Evolutionary conservation across 2,329 filamentous ascomycete genomes (phyloP).

Genomic region (Stagonosporopsis chrysanthemi): DNA sequence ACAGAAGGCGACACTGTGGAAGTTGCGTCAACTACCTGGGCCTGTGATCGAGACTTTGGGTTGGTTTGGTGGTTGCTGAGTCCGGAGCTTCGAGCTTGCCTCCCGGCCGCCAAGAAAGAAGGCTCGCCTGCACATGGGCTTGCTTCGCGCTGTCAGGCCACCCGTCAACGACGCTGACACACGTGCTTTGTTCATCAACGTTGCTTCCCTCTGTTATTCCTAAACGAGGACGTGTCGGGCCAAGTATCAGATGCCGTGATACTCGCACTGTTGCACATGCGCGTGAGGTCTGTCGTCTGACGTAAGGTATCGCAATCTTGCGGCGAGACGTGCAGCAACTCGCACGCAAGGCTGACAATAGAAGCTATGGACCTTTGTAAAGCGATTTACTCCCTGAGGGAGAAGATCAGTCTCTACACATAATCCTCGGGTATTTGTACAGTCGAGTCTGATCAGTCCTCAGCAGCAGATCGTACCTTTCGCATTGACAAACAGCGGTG

Average conservation of each 20-base stretch:
- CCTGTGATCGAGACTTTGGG: not conserved
- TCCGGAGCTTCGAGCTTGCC: constrained; percentile 3
- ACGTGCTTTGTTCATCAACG: not conserved
- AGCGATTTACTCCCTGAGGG: not conserved
- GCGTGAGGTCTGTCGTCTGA: not conserved
- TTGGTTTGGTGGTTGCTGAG: constrained; percentile 1
- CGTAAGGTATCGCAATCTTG: not conserved
- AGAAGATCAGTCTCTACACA: no score
- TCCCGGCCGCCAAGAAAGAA: not conserved
- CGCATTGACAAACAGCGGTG: not conserved
- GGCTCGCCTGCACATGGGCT: not conserved
- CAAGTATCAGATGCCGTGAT: no score
- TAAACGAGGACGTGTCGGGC: not conserved
- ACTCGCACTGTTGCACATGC: not conserved
- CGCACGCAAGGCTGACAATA: no score
- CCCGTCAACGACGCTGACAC: constrained; percentile 1
- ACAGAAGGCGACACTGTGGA: not conserved
- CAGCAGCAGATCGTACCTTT: not conserved
- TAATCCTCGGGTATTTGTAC: not conserved
- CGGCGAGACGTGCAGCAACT: no score
- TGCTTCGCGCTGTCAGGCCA: constrained; percentile 1
- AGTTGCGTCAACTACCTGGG: no score
- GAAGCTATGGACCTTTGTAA: no score
- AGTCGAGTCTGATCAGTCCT: not conserved
- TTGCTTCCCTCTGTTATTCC: not conserved